phyloP scores from a whole-genome alignment of 805 yeast genomes.

The Barnettozyma populi region DNA sequence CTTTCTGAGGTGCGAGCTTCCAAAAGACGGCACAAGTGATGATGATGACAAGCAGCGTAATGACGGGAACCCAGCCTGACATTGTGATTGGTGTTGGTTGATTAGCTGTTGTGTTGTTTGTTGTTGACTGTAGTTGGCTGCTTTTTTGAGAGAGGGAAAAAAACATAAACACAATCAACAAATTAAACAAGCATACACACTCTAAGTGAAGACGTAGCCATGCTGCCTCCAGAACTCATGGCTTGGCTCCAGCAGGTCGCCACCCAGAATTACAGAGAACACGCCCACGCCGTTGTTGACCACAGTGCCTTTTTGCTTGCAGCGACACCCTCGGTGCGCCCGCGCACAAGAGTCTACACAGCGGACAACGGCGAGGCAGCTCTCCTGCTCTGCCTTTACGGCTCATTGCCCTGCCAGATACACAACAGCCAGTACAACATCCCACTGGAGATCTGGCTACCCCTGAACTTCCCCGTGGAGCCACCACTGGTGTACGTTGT shows the following conservation, averaged over 20 bases:
- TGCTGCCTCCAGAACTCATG: background rate
- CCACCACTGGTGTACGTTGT: slow-evolving; percentile 65
- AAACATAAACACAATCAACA: background rate
- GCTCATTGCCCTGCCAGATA: slow-evolving; percentile 39
- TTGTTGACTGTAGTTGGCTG: slow-evolving; percentile 1
- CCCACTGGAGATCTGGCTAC: slow-evolving; percentile 75
- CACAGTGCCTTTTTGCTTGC: slow-evolving; percentile 56
- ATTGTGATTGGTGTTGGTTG: background rate
- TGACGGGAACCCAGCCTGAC: slow-evolving; percentile 44
- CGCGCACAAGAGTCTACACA: slow-evolving; percentile 64
- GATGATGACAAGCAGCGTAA: slow-evolving; percentile 54
- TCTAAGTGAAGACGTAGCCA: background rate
- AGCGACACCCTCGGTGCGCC: slow-evolving; percentile 47
- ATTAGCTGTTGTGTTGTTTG: background rate
- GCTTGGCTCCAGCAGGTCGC: background rate
- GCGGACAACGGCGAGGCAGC: slow-evolving; percentile 52
- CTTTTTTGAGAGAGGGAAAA: background rate
- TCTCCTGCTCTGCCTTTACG: slow-evolving; percentile 60
- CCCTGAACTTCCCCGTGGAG: slow-evolving; percentile 59
- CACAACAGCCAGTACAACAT: slow-evolving; percentile 31
- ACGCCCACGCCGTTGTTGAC: slow-evolving; percentile 54
- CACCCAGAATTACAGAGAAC: slow-evolving; percentile 40
- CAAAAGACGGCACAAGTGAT: slow-evolving; percentile 65
- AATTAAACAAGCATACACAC: background rate
- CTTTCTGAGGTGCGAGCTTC: slow-evolving; percentile 80